A percentile compares a stretch with the other conserved stretches of the same genome.
phyloP scores from a whole-genome alignment of 805 yeast genomes.

The Clavispora phyllophila region DNA sequence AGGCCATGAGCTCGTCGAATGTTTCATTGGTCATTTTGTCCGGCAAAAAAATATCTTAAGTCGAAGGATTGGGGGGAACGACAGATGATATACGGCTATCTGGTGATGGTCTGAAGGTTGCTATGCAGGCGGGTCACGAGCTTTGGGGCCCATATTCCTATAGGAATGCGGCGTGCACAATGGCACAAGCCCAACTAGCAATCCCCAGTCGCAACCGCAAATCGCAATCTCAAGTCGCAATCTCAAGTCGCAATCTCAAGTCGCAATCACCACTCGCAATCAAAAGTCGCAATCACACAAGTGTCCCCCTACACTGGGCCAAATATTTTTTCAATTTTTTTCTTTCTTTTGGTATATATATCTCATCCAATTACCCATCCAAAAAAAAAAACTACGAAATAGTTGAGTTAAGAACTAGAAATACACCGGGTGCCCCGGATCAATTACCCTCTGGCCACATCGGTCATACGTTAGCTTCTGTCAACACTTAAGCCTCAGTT shows the following conservation, averaged over 20 bases:
- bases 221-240: too few relatives aligned
- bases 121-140: neutral
- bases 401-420: slow-evolving; percentile 11
- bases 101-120: neutral
- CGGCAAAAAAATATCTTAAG: neutral
- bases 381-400: slow-evolving; percentile 14
- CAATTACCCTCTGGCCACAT: neutral
- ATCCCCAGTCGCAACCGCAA: too few relatives aligned
- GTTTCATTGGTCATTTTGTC: slow-evolving; percentile 1
- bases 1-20: slow-evolving; percentile 20
- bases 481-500: slow-evolving; percentile 18
- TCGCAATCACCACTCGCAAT: too few relatives aligned
- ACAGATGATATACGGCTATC: neutral
- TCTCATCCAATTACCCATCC: slow-evolving; percentile 24
- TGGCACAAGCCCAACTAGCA: neutral
- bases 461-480: slow-evolving; percentile 1
- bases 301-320: neutral
- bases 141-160: neutral
- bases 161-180: neutral
- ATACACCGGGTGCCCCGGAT: slow-evolving; percentile 4
- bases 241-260: too few relatives aligned
- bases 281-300: too few relatives aligned
- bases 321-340: slow-evolving; percentile 8
- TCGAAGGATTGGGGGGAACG: neutral
- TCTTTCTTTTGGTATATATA: slow-evolving; percentile 19